Base-by-base conservation (phyloP, 768 basidiomycete species). In the Kwoniella dendrophila region DNA sequence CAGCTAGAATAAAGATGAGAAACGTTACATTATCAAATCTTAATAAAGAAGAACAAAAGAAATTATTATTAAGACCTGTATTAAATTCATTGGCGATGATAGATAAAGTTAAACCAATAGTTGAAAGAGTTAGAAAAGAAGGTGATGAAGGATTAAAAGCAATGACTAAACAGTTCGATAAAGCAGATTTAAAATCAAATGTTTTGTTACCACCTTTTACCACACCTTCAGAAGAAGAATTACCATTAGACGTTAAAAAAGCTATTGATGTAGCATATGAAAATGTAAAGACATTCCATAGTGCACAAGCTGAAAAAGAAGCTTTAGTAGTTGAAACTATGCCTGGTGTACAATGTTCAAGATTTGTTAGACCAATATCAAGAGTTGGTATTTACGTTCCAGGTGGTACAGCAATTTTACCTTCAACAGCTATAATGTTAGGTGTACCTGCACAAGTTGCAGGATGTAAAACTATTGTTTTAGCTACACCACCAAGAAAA, bases 391-490 rank as follows among this genome's bases (percentile, higher is more conserved):
- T 99, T 47, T 99, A 99, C 80, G 89, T 99, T 2, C 96, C 96
- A 1, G 96, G 96, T 29, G 96, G 96, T 16, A 98, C 96, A 3
- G 96, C 96, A 1, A 85, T 98, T 47, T 83, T 99, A 18, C 96
- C 96, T 12, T 94, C 91, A 4, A 98, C 96, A 20, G 95, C 96
- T 2, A 84, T 99, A 70, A 97, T 97, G 94, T 86, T 99, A 20
- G 95, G 95, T 62, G 88, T 97, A 29, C 96, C 96, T 16, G 96
- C 96, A 1, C 93, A 96, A 77, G 96, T 97, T 10, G 96, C 96
- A 1, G 92, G 92, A 2, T 98, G 95, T 82, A 86, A 85, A 64
- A 85, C 90, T 70, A 88, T 98, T 65, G 90, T 97, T 38, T 83
- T 99, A 62, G 93, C 96, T 4, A 97, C 96, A 3, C 96, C 96